Percentiles rank a stretch among this genome's conserved stretches.
Conservation (phyloP, 805 yeast genomes). For the Suhomyces kilbournensis region DNA sequence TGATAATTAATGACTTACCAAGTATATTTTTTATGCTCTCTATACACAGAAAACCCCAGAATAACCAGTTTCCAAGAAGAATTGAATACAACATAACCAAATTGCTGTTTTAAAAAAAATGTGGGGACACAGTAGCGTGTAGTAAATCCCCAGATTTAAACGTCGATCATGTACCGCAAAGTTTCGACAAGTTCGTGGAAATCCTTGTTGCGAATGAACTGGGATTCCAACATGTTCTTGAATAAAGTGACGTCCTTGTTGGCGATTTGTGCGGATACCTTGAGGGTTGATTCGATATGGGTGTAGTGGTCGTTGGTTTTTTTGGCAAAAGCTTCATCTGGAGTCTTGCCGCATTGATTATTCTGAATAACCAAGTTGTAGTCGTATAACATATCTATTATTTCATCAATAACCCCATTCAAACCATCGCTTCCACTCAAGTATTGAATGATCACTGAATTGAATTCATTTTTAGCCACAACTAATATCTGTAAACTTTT, state of each 20-base stretch:
- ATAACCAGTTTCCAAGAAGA: neutral
- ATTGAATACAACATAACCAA: neutral
- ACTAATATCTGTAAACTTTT: slow-evolving; percentile 5
- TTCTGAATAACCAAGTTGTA: slow-evolving; percentile 9
- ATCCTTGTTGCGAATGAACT: slow-evolving; percentile 5
- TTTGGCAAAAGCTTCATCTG: neutral
- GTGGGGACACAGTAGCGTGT: neutral
- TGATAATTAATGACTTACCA: neutral
- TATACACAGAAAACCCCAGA: neutral
- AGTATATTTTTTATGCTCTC: neutral
- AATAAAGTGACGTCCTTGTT: slow-evolving; percentile 5
- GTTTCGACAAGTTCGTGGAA: slow-evolving; percentile 4
- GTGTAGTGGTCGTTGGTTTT: neutral
- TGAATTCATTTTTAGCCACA: slow-evolving; percentile 7
- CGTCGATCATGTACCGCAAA: neutral
- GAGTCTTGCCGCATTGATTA: slow-evolving; percentile 2
- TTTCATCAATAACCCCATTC: slow-evolving; percentile 8
- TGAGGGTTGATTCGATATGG: slow-evolving; percentile 5
- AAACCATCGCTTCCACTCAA: slow-evolving; percentile 9
- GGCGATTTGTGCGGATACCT: neutral
- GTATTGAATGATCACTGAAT: slow-evolving; percentile 6
- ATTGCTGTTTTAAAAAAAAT: too few species aligned
- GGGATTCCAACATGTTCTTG: slow-evolving; percentile 4
- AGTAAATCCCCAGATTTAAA: neutral
- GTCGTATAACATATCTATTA: slow-evolving; percentile 12